Base-by-base conservation (phyloP, 441 rosid genomes). In the Francoa sonchifolia region DNA sequence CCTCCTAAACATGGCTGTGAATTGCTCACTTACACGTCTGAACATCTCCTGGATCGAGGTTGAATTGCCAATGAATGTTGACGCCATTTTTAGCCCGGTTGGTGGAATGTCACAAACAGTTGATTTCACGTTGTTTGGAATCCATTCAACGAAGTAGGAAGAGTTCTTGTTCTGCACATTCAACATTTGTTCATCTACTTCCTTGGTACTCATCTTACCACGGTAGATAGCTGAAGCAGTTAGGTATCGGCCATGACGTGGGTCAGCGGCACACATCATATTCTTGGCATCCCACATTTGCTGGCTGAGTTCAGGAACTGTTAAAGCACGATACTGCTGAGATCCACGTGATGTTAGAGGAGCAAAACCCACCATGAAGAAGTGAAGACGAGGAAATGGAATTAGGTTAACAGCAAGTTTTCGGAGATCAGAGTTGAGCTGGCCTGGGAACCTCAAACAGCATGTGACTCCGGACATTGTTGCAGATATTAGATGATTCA, bases 381-480 rank as follows among this genome's bases (percentile, higher is more conserved):
- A 82, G 74, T 82, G 93, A 17, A 82, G 93, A 2, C 93, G 76
- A 19, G 93, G 87, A 40, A 82, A 82, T 1, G 93, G 93, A 33
- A 82, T 78, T n/a, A 82, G 57, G 42, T 82, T 82, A 38, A 82
- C 84, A 0, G 88, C 93, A 1, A 81, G 74, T 42, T 81, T 81
- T 1, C 93, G 61, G 5, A 82, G 79, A 53, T 82, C 93, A 10
- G 88, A 82, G 65, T 82, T 82, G 16, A 82, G 56, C 46, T 82
- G 94, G 1, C 85, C 85, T 12, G 94, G 94, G 54, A 82, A 82
- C 57, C 94, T 72, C 33, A 82, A 56, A 50, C 88, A 82, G 68
- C 94, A 82, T 10, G 88, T 82, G 4, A 82, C 94, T 37, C 93
- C 93, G n/a, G 82, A 73, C 94, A 82, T 78, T 10, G 94, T 82